Percentiles rank a stretch among this genome's conserved stretches.
Conservation (phyloP, 176 grass and related monocot genomes). For the Triticum timopheevii region DNA sequence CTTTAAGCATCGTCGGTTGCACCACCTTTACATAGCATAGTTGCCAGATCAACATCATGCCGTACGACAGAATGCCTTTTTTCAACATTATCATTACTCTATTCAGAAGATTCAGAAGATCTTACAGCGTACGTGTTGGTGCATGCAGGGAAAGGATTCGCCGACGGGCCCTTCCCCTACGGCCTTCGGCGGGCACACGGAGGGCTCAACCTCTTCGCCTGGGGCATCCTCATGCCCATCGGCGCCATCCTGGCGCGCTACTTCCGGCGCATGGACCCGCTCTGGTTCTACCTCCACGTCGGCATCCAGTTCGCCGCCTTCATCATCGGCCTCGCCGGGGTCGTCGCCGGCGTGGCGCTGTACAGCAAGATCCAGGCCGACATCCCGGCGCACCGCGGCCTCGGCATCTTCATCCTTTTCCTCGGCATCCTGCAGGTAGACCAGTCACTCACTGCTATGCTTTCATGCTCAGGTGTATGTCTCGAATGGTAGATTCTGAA, state of each 20-base stretch:
- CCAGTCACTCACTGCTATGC: not conserved
- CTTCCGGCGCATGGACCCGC: slow-evolving; percentile 62
- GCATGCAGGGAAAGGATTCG: slow-evolving; percentile 62
- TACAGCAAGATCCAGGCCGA: slow-evolving; percentile 82
- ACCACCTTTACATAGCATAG: slow-evolving; percentile 31
- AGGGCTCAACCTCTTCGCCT: slow-evolving; percentile 75
- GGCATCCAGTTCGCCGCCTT: slow-evolving; percentile 70
- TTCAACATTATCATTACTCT: too few relatives aligned
- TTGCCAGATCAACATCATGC: slow-evolving; percentile 29
- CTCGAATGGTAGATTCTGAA: not conserved
- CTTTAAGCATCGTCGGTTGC: slow-evolving; percentile 35
- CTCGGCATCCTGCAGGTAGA: slow-evolving; percentile 82
- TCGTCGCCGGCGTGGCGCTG: slow-evolving; percentile 72
- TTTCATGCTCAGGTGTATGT: not conserved
- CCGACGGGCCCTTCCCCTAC: slow-evolving; percentile 54
- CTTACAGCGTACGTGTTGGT: slow-evolving; percentile 25
- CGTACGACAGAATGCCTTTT: not conserved
- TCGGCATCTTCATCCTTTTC: slow-evolving; percentile 90
- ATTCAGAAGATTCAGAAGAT: not conserved
- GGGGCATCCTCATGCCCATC: slow-evolving; percentile 84
- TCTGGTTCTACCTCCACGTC: slow-evolving; percentile 93
- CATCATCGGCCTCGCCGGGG: slow-evolving; percentile 76
- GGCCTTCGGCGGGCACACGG: slow-evolving; percentile 71
- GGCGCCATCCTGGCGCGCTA: slow-evolving; percentile 91
- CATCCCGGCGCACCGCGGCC: slow-evolving; percentile 68